A percentile compares a stretch with the other conserved stretches of the same genome.
Evolutionary conservation across 2,329 filamentous ascomycete species (phyloP).

Genomic region (Orbilia ellipsospora): DNA sequence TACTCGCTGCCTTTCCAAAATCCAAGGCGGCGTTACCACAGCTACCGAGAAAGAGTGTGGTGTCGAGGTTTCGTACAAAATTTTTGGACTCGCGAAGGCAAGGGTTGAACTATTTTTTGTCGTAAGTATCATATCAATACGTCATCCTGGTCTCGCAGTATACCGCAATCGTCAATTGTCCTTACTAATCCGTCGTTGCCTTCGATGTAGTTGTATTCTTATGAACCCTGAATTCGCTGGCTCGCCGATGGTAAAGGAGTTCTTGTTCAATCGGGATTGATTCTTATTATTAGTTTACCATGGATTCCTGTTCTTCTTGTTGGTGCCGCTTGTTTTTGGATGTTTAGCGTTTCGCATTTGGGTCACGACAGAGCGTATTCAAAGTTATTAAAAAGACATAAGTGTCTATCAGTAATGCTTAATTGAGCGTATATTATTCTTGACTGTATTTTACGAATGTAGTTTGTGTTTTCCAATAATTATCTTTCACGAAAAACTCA

Average conservation of each 20-base stretch:
- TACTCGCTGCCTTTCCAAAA: constrained; percentile 83
- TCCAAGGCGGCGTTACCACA: constrained; percentile 87
- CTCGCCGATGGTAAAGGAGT: constrained; percentile 90
- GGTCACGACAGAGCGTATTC: constrained; percentile 1
- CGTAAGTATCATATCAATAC: constrained; percentile 69
- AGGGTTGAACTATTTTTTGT: constrained; percentile 90
- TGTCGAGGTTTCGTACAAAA: constrained; percentile 67
- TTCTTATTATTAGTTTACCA: neutral
- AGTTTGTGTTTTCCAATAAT: neutral
- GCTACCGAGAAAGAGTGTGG: constrained; percentile 88
- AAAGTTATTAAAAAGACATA: neutral
- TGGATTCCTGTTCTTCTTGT: neutral
- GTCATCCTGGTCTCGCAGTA: neutral
- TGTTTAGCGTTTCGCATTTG: neutral
- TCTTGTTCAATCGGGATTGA: constrained; percentile 71
- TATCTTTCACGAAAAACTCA: neutral
- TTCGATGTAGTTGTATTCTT: constrained; percentile 77
- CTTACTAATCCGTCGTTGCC: neutral
- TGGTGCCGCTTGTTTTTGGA: neutral
- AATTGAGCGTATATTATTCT: constrained; percentile 19
- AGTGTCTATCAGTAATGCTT: constrained; percentile 12
- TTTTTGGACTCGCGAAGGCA: constrained; percentile 87
- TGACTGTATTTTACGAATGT: constrained; percentile 1
- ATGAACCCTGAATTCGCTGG: constrained; percentile 93
- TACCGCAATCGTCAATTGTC: neutral